Percentiles rank a stretch among this genome's conserved stretches.
Conservation (phyloP, 78 protist species). For the Dictyostelium intermedium region DNA sequence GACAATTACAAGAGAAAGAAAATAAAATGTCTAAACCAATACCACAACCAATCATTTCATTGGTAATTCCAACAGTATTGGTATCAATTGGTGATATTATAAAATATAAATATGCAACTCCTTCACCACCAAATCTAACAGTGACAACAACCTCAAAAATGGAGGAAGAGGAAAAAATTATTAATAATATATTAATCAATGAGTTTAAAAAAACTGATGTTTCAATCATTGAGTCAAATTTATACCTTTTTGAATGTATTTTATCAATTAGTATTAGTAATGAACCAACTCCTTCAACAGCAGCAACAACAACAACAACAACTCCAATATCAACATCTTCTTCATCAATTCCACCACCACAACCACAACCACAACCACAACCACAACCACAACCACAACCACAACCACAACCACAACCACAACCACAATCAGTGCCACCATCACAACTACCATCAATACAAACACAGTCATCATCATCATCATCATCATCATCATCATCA, state of each 20-base stretch:
- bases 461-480: not conserved
- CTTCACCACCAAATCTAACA: not conserved
- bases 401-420: not conserved
- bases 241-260: conserved; percentile 10
- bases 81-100: not conserved
- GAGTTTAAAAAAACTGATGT: conserved; percentile 18
- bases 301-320: not conserved
- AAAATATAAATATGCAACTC: not conserved
- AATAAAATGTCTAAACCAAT: not conserved
- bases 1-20: not conserved
- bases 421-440: not conserved
- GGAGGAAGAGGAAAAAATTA: not conserved
- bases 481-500: not conserved
- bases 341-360: not conserved
- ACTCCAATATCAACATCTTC: not conserved
- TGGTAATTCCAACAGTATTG: not conserved
- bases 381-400: too few species aligned
- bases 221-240: conserved; percentile 13
- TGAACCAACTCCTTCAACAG: not conserved
- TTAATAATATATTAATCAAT: not conserved
- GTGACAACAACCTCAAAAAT: not conserved
- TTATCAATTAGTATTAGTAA: conserved; percentile 12
- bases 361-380: not conserved
- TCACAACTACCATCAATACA: not conserved
- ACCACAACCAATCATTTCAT: conserved; percentile 26